Evolutionary conservation across 2,329 filamentous ascomycete genomes (phyloP), one percentile per base, ranked within the genome.

Genomic region (Ceratocystis smalleyi): DNA sequence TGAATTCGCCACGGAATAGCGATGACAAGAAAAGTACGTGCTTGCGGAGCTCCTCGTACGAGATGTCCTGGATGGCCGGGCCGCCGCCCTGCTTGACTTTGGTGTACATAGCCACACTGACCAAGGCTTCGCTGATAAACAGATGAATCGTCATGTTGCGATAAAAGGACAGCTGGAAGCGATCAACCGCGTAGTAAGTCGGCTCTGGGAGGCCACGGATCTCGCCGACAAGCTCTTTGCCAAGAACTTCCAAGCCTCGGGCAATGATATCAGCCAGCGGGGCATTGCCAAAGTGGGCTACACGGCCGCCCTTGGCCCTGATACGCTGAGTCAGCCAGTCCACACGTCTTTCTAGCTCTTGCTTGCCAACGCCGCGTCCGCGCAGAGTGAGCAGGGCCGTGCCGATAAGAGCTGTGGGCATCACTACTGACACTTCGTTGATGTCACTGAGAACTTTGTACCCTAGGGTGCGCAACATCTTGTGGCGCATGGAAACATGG

Each of bases 71-170:
- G 69, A 87, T 83, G 3, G 85, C 79, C 0, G 89, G 87, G 0
- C 88, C 89, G n/a, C 92, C 92, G 17, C 94, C 94, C 67, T 85
- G 84, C 74, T 99, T 99, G 64, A 97, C 88, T 55, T 84, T 83
- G 0, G 86, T 94, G 73, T 99, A 99, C 79, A 99, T 86, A 32
- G 88, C 88, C 3, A 86, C 89, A 67, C 89, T 94, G 24, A 97
- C 89, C 3, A 99, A 79, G 0, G 92, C 88, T 72, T 97, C 91
- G 1, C 90, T 87, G 65, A 99, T 94, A 74, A 99, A 99, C 4
- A 99, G 81, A 72, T 99, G 94, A 67, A 99, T 99, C 0, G 92
- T 96, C 94, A 97, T 97, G 74, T 99, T 99, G 62, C 94, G 86
- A 75, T 99, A 99, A 74, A 99, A 99, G 0, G 91, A 96, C 8